Evolutionary conservation across 441 rosid species (phyloP).

Genomic region (Geranium incanum): DNA sequence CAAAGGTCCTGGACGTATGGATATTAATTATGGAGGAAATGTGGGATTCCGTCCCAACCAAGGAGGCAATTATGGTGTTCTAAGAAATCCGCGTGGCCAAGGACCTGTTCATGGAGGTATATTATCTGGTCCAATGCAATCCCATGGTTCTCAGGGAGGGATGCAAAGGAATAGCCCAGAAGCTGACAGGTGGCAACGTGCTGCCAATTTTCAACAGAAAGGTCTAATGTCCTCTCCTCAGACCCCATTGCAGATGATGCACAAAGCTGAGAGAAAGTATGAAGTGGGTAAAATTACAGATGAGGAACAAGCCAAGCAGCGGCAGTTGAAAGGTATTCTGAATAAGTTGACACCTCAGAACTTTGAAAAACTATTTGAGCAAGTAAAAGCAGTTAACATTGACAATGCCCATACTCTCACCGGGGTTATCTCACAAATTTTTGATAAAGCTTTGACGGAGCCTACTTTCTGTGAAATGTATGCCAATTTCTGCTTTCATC

Average conservation of each 20-base stretch:
- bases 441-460: conserved; percentile 96
- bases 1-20: conserved; percentile 46
- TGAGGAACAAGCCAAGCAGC: conserved; percentile 78
- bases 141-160: conserved; percentile 59
- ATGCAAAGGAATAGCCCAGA: conserved; percentile 56
- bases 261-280: conserved; percentile 83
- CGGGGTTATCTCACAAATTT: conserved; percentile 90
- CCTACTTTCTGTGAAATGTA: conserved; percentile 99
- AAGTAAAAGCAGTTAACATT: conserved; percentile 75
- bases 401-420: conserved; percentile 64
- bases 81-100: conserved; percentile 5
- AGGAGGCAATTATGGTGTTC: conserved; percentile 6
- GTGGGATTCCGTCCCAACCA: background rate
- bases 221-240: conserved; percentile 87
- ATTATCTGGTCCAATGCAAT: conserved; percentile 57
- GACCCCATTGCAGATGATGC: conserved; percentile 73
- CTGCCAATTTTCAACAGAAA: conserved; percentile 51
- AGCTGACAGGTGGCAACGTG: conserved; percentile 85
- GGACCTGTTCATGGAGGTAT: background rate
- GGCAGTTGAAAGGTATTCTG: conserved; percentile 75
- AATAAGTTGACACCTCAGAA: conserved; percentile 97
- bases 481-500: conserved; percentile 69
- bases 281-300: conserved; percentile 74
- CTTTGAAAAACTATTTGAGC: conserved; percentile 81
- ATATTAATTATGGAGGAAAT: conserved; percentile 35